Percentiles rank a stretch among this genome's conserved stretches.
Evolutionary conservation across 805 yeast species (phyloP).

Genomic region (Wickerhamiella sorbophila): DNA sequence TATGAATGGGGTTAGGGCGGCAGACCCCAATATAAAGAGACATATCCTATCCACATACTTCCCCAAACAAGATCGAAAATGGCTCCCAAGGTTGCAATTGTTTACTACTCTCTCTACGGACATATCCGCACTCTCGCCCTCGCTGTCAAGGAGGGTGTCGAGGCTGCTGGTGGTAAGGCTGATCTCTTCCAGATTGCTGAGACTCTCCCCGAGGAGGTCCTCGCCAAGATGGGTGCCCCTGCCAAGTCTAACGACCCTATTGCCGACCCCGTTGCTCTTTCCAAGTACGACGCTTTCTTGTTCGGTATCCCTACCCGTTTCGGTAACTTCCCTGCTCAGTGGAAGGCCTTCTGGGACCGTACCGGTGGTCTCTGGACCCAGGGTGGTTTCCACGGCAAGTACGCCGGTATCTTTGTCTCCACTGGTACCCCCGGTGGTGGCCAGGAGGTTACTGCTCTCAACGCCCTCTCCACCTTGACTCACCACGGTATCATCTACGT

Average conservation of each 20-base stretch:
- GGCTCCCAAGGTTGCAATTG: constrained; percentile 48
- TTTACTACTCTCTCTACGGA: constrained; percentile 71
- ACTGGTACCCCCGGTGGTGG: constrained; percentile 71
- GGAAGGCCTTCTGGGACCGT: constrained; percentile 59
- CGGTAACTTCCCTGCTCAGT: constrained; percentile 65
- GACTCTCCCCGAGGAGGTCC: constrained; percentile 51
- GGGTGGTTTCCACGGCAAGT: constrained; percentile 58
- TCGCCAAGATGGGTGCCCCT: constrained; percentile 53
- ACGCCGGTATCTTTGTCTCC: constrained; percentile 56
- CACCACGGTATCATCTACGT: constrained; percentile 71
- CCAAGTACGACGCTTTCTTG: constrained; percentile 54
- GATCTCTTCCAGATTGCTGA: constrained; percentile 70
- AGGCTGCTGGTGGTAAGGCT: constrained; percentile 53
- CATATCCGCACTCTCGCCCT: constrained; percentile 61
- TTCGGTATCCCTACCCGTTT: constrained; percentile 73
- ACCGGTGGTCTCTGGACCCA: constrained; percentile 67
- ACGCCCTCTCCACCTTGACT: constrained; percentile 41
- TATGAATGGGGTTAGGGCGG: no score
- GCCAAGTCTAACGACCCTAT: constrained; percentile 33
- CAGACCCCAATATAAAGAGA: no score
- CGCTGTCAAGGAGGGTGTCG: constrained; percentile 53
- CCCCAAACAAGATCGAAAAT: no score
- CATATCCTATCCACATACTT: no score
- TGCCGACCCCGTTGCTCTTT: constrained; percentile 42
- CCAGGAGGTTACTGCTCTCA: constrained; percentile 55